These are phyloP conservation scores for Ophiocordyceps sinensis DNA, from an alignment of 2,329 filamentous ascomycete species.

Conservation along the genomic window DNA sequence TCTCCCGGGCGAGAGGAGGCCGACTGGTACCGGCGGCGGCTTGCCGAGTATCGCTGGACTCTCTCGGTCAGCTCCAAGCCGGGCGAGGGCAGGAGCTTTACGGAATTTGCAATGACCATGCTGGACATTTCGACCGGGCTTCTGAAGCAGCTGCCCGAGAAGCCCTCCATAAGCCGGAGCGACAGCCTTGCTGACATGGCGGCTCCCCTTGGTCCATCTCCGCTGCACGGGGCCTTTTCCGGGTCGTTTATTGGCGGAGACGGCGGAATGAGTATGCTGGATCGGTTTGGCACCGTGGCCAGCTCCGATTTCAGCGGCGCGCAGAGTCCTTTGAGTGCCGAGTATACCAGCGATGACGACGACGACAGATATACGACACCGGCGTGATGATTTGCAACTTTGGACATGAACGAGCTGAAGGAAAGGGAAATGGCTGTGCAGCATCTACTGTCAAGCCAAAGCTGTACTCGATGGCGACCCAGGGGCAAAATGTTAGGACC, in stretches of 20 bases:
- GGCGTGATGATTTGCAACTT: slow-evolving; percentile 3
- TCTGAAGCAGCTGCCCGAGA: slow-evolving; percentile 55
- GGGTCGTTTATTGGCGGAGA: slow-evolving; percentile 17
- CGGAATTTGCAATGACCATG: slow-evolving; percentile 64
- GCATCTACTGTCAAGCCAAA: too few relatives aligned
- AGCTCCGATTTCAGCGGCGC: slow-evolving; percentile 34
- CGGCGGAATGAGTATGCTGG: slow-evolving; percentile 14
- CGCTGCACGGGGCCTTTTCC: slow-evolving; percentile 12
- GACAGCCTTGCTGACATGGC: slow-evolving; percentile 34
- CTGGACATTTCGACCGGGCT: slow-evolving; percentile 57
- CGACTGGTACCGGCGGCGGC: slow-evolving; percentile 74
- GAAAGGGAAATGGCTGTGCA: too few relatives aligned
- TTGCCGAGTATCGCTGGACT: slow-evolving; percentile 91
- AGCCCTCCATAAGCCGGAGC: slow-evolving; percentile 48
- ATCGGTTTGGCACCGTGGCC: slow-evolving; percentile 27
- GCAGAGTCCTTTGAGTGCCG: slow-evolving; percentile 34
- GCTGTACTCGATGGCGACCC: too few relatives aligned
- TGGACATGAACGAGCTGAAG: too few relatives aligned
- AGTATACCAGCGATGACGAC: slow-evolving; percentile 41
- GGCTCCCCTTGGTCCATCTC: slow-evolving; percentile 12
- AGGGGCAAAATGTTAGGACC: too few relatives aligned
- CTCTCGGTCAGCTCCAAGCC: slow-evolving; percentile 72
- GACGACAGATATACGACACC: slow-evolving; percentile 19
- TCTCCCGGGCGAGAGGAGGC: slow-evolving; percentile 78
- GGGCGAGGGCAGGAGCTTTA: slow-evolving; percentile 40